These are phyloP conservation scores for Saturnispora silvae DNA, from an alignment of 805 yeast genomes.

Conservation along the genomic window DNA sequence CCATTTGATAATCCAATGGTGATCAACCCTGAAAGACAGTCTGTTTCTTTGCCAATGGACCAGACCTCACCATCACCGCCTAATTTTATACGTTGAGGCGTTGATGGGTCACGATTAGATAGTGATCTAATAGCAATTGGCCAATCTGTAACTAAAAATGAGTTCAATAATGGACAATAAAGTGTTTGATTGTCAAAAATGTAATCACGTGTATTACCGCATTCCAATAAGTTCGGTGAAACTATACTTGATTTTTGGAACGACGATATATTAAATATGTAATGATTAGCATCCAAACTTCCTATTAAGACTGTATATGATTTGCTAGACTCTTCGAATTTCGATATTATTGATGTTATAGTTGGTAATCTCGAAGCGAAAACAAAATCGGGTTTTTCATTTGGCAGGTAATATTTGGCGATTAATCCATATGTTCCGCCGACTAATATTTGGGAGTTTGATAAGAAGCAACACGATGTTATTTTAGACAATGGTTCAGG, in stretches of 20 bases:
- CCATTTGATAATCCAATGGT: slow-evolving; percentile 15
- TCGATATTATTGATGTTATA: slow-evolving; percentile 15
- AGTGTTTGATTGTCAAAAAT: slow-evolving; percentile 1
- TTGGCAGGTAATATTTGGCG: slow-evolving; percentile 19
- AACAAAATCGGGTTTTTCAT: slow-evolving; percentile 17
- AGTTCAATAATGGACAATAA: not conserved
- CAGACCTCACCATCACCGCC: slow-evolving; percentile 11
- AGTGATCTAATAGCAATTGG: slow-evolving; percentile 7
- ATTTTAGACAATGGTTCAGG: slow-evolving; percentile 11
- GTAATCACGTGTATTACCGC: slow-evolving; percentile 15
- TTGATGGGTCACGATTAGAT: slow-evolving; percentile 4
- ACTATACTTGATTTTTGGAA: not conserved
- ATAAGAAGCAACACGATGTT: slow-evolving; percentile 22
- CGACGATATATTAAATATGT: not conserved
- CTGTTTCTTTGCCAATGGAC: slow-evolving; percentile 5
- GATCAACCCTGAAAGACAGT: slow-evolving; percentile 5
- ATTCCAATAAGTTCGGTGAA: slow-evolving; percentile 3
- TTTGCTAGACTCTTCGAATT: too few relatives aligned
- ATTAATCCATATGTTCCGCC: slow-evolving; percentile 23
- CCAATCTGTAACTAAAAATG: slow-evolving; percentile 8
- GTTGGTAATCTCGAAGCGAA: slow-evolving; percentile 17
- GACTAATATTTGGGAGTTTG: slow-evolving; percentile 16
- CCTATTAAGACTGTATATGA: slow-evolving; percentile 8
- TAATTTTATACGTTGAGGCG: slow-evolving; percentile 6
- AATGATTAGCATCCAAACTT: slow-evolving; percentile 3